A percentile compares a stretch with the other conserved stretches of the same genome.
Conservation (phyloP, 805 yeast species). For the Ogataea neopini region DNA sequence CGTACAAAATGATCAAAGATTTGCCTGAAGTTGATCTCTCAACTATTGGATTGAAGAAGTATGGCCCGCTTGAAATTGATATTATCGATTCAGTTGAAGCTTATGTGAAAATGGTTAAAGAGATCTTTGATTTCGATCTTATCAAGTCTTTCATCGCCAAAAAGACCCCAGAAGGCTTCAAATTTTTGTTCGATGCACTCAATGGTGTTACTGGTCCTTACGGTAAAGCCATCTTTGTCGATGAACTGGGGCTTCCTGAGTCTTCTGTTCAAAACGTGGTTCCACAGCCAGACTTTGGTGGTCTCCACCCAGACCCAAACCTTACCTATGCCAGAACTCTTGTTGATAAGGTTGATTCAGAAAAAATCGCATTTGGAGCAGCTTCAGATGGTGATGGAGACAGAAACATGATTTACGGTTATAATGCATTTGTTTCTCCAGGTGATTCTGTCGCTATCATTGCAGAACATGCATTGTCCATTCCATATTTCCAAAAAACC, state of each 20-base stretch:
- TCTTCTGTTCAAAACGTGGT: constrained; percentile 72
- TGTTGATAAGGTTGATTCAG: constrained; percentile 81
- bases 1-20: constrained; percentile 59
- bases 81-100: constrained; percentile 79
- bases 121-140: constrained; percentile 82
- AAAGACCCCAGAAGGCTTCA: constrained; percentile 56
- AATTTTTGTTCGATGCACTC: constrained; percentile 81
- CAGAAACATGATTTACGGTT: constrained; percentile 97
- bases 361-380: constrained; percentile 89
- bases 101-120: constrained; percentile 76
- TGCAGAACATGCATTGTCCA: constrained; percentile 84
- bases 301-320: constrained; percentile 97
- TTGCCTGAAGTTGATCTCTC: constrained; percentile 67
- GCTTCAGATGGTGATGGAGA: constrained; percentile 99
- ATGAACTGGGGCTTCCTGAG: constrained; percentile 77
- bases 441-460: constrained; percentile 98
- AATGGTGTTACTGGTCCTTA: constrained; percentile 98
- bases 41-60: constrained; percentile 49
- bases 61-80: constrained; percentile 71
- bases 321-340: constrained; percentile 88
- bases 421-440: constrained; percentile 91
- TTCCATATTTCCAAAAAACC: constrained; percentile 86
- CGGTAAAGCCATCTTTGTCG: constrained; percentile 78
- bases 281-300: constrained; percentile 93
- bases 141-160: constrained; percentile 68